Evolutionary conservation across 805 yeast genomes (phyloP).

Genomic region (Ogataea ganodermae): DNA sequence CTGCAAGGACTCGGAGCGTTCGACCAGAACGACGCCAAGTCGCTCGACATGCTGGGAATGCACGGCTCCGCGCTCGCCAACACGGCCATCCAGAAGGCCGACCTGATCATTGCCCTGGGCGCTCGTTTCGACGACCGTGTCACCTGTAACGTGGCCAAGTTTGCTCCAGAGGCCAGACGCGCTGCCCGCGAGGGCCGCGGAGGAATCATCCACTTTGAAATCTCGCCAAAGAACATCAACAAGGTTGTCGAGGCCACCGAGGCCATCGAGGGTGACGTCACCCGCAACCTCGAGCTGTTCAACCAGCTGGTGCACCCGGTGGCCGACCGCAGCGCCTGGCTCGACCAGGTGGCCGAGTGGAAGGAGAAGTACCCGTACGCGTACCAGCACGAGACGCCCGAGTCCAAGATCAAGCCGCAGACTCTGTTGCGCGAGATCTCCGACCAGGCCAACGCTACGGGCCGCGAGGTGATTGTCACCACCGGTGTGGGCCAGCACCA

Average conservation of each 20-base stretch:
- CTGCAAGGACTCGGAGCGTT: constrained; percentile 92
- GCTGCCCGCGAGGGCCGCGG: constrained; percentile 91
- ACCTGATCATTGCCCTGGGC: constrained; percentile 89
- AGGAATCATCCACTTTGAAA: constrained; percentile 96
- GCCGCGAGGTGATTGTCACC: constrained; percentile 81
- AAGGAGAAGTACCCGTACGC: constrained; percentile 82
- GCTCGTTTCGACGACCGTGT: constrained; percentile 99
- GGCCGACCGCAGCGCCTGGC: constrained; percentile 77
- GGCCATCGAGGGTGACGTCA: constrained; percentile 95
- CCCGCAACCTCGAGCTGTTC: constrained; percentile 70
- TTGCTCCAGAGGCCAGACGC: constrained; percentile 89
- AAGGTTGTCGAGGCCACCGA: constrained; percentile 96
- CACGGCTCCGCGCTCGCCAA: constrained; percentile 97
- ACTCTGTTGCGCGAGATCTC: constrained; percentile 81
- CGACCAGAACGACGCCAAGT: constrained; percentile 87
- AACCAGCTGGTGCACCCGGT: constrained; percentile 70
- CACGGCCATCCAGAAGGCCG: constrained; percentile 91
- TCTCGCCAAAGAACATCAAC: constrained; percentile 94
- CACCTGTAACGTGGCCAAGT: constrained; percentile 79
- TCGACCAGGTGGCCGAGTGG: constrained; percentile 74
- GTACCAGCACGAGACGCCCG: constrained; percentile 80
- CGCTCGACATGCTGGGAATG: constrained; percentile 97
- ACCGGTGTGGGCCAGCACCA: constrained; percentile 99
- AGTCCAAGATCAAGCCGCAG: constrained; percentile 86
- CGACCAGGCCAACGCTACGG: constrained; percentile 60